Conservation (phyloP, 2,329 filamentous ascomycete genomes). For the Alternaria solani region DNA sequence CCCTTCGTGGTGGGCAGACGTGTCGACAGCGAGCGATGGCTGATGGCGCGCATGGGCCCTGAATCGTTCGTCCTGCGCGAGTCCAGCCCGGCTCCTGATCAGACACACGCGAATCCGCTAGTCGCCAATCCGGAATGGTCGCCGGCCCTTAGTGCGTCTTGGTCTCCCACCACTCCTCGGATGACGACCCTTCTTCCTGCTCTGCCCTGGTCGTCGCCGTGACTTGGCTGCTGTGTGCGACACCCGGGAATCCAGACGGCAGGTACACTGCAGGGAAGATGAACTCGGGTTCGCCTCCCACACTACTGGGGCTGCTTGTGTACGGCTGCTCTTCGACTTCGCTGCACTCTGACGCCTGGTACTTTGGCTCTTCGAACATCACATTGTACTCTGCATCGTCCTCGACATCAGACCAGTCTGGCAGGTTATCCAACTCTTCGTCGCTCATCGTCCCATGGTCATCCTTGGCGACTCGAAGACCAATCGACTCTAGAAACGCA, state of each 20-base stretch:
- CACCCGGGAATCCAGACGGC: neutral
- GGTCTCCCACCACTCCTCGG: neutral
- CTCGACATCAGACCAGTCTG: constrained; percentile 9
- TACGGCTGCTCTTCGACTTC: neutral
- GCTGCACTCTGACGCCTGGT: neutral
- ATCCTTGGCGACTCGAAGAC: neutral
- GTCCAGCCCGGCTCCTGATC: constrained; percentile 20
- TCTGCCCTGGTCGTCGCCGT: neutral
- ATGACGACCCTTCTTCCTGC: neutral
- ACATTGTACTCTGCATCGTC: constrained; percentile 4
- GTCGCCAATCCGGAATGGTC: constrained; percentile 4
- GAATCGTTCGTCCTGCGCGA: constrained; percentile 14
- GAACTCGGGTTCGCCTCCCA: too few relatives aligned
- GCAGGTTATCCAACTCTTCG: neutral
- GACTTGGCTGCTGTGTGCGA: neutral
- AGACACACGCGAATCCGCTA: constrained; percentile 12
- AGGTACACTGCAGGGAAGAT: neutral
- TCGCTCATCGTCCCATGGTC: neutral
- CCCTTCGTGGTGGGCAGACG: constrained; percentile 10
- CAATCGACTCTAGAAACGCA: constrained; percentile 1
- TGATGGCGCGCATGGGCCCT: constrained; percentile 16
- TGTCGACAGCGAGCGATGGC: constrained; percentile 2
- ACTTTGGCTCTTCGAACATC: neutral
- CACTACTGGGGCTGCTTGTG: neutral
- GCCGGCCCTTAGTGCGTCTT: constrained; percentile 11